These are phyloP conservation scores for Alloascoidea africana DNA, from an alignment of 805 yeast species.

Conservation along the genomic window DNA sequence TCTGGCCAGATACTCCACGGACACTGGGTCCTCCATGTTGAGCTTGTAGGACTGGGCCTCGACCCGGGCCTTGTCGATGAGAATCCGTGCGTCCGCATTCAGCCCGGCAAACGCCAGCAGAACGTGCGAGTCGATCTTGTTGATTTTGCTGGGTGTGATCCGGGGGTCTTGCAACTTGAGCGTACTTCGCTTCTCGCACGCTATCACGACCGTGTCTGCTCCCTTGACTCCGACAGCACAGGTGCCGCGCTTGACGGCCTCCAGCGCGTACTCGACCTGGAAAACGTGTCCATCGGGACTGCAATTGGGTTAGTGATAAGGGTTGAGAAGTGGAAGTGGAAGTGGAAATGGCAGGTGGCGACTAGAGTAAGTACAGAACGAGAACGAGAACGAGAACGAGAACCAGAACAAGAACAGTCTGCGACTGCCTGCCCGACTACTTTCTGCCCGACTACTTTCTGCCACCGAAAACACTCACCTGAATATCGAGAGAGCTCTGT, in stretches of 20 bases:
- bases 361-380: too few species aligned
- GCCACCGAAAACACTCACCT: conserved; percentile 39
- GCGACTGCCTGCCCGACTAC: too few species aligned
- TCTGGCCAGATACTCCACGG: conserved; percentile 82
- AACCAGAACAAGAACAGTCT: too few species aligned
- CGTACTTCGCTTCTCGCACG: conserved; percentile 94
- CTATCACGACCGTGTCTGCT: conserved; percentile 73
- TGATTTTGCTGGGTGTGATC: conserved; percentile 89
- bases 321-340: background rate
- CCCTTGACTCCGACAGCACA: conserved; percentile 98
- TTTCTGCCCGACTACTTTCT: background rate
- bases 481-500: conserved; percentile 93
- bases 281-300: conserved; percentile 98
- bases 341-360: too few species aligned
- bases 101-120: conserved; percentile 92
- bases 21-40: conserved; percentile 88
- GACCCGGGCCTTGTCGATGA: conserved; percentile 88
- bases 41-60: conserved; percentile 93
- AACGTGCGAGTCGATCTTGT: conserved; percentile 80
- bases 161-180: conserved; percentile 92
- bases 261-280: conserved; percentile 96
- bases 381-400: too few species aligned
- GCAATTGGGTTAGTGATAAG: conserved; percentile 1
- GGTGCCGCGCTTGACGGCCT: conserved; percentile 96
- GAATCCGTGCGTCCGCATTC: conserved; percentile 94